Evolutionary conservation across 1,284 basidiomycete genomes (phyloP).

Genomic region (Somion occarium): DNA sequence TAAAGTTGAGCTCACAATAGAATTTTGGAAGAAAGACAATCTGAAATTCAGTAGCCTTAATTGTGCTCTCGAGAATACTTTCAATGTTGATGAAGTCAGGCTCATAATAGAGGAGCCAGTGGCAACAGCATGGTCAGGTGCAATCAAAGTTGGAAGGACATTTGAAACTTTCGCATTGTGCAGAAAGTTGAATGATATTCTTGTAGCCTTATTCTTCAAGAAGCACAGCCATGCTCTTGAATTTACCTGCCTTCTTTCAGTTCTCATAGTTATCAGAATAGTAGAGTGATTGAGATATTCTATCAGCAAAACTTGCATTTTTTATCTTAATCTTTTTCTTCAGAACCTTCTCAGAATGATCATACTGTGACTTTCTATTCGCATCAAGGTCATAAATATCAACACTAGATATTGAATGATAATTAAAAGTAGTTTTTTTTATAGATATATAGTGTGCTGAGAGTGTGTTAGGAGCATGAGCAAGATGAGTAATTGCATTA

Average conservation of each 20-base stretch:
- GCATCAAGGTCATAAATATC: not conserved
- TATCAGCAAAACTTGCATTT: slow-evolving; percentile 22
- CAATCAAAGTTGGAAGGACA: slow-evolving; percentile 13
- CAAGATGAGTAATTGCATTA: slow-evolving; percentile 33
- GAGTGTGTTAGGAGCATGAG: slow-evolving; percentile 26
- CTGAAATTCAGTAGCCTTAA: not conserved
- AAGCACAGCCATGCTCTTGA: slow-evolving; percentile 34
- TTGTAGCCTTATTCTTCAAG: slow-evolving; percentile 17
- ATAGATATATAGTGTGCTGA: slow-evolving; percentile 28
- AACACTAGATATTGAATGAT: not conserved
- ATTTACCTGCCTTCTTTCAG: slow-evolving; percentile 22
- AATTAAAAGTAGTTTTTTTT: slow-evolving; percentile 11
- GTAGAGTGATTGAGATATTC: slow-evolving; percentile 30
- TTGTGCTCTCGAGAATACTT: not conserved
- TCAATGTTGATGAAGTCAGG: slow-evolving; percentile 21
- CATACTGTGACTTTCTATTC: not conserved
- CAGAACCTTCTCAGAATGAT: slow-evolving; percentile 1
- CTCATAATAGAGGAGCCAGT: slow-evolving; percentile 20
- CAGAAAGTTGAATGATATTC: not conserved
- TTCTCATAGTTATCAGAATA: slow-evolving; percentile 26
- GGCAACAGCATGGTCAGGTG: slow-evolving; percentile 21
- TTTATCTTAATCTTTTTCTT: slow-evolving; percentile 29
- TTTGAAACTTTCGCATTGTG: slow-evolving; percentile 18
- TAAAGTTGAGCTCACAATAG: slow-evolving; percentile 19
- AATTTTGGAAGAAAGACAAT: slow-evolving; percentile 17